Conservation (phyloP, 306 rosid genomes). For the Inga oerstediana region DNA sequence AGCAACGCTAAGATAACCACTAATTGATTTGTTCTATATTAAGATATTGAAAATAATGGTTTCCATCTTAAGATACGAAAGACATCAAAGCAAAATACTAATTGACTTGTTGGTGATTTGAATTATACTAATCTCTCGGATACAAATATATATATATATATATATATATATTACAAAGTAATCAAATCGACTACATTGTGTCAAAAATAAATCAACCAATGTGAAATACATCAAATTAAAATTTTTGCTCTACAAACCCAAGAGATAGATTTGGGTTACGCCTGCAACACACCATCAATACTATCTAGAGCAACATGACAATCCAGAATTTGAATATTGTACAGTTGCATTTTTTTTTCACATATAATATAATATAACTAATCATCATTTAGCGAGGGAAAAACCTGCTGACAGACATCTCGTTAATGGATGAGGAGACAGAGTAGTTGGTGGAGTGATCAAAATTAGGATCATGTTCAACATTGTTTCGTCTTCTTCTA, state of each 20-base stretch:
- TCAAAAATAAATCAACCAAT: background rate
- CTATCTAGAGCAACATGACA: background rate
- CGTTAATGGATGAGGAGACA: conserved; percentile 33
- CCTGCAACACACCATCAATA: background rate
- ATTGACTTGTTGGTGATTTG: background rate
- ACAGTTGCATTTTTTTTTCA: background rate
- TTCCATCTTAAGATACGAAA: too few species aligned
- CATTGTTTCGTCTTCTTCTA: conserved; percentile 30
- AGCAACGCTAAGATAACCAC: too few species aligned
- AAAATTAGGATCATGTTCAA: conserved; percentile 32
- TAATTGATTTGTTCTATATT: too few species aligned
- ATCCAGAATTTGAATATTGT: background rate
- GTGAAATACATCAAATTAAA: background rate
- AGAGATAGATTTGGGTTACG: background rate
- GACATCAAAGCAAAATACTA: too few species aligned
- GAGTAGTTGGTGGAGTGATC: conserved; percentile 37
- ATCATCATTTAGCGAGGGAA: conserved; percentile 28
- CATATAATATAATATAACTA: too few species aligned
- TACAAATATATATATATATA: background rate
- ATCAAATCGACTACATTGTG: background rate
- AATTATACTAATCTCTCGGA: background rate
- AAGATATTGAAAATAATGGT: too few species aligned
- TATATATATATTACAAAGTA: background rate
- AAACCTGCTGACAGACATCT: conserved; percentile 29
- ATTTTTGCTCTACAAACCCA: background rate